Evolutionary conservation across 257 asterid genomes (phyloP).

Genomic region (Solanum corneliomulleri): DNA sequence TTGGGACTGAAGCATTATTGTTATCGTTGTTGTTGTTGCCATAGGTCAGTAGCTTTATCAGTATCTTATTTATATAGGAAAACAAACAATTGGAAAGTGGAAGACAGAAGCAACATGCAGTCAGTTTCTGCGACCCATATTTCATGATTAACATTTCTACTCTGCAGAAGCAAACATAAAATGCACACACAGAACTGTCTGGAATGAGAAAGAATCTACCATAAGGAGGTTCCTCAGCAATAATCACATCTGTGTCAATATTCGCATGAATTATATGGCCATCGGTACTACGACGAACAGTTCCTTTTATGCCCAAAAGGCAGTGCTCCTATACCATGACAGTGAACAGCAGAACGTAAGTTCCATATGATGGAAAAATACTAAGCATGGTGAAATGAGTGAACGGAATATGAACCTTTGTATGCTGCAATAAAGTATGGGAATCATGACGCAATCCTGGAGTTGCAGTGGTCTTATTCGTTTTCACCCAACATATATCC

Average conservation of each 20-base stretch:
- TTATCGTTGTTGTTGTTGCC: neutral
- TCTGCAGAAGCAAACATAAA: neutral
- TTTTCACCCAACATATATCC: conserved; percentile 99
- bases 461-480: conserved; percentile 83
- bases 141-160: neutral
- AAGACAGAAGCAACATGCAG: neutral
- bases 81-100: neutral
- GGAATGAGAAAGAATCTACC: conserved; percentile 31
- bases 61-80: neutral
- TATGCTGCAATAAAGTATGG: conserved; percentile 87
- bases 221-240: conserved; percentile 97
- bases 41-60: neutral
- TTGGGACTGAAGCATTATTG: neutral
- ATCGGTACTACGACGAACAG: conserved; percentile 97
- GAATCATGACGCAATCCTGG: conserved; percentile 98
- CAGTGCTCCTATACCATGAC: neutral
- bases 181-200: neutral
- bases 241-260: conserved; percentile 97
- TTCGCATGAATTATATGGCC: conserved; percentile 99
- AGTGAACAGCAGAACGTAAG: neutral
- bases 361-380: neutral
- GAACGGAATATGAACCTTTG: conserved; percentile 49
- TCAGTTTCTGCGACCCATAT: neutral
- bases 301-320: conserved; percentile 96
- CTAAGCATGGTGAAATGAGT: neutral